These are phyloP conservation scores for Fomitopsis palustris DNA, from an alignment of 1,284 basidiomycete species.

Conservation along the genomic window DNA sequence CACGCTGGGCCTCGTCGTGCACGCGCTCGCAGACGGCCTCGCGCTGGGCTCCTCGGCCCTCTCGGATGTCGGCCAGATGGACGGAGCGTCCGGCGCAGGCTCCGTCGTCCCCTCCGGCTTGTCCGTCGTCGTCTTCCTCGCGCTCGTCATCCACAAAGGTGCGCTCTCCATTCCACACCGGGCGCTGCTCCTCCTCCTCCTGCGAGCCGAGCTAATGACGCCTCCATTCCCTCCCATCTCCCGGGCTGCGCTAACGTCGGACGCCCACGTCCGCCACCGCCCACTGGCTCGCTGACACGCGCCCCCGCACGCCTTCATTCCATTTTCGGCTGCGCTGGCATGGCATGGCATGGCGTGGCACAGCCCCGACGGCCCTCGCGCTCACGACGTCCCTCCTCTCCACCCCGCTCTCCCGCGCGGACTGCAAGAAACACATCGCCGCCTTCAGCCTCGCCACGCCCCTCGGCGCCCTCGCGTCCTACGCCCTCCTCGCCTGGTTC, in stretches of 20 bases:
- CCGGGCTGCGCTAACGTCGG: neutral
- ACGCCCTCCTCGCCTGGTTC: constrained; percentile 52
- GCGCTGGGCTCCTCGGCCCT: constrained; percentile 79
- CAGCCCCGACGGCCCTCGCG: constrained; percentile 85
- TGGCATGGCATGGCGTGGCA: neutral
- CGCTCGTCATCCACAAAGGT: constrained; percentile 90
- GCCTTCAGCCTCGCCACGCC: constrained; percentile 82
- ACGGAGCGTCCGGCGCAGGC: constrained; percentile 8
- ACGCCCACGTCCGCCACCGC: no score
- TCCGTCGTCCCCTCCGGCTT: constrained; percentile 38
- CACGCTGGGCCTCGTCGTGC: constrained; percentile 81
- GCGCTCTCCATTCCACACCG: constrained; percentile 10
- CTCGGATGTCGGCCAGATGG: constrained; percentile 22
- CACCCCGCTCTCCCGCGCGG: constrained; percentile 58
- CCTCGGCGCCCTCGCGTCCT: constrained; percentile 69
- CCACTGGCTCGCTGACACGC: neutral
- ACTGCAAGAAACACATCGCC: constrained; percentile 74
- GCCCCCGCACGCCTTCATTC: neutral
- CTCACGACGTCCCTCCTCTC: constrained; percentile 80
- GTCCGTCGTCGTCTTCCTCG: constrained; percentile 82
- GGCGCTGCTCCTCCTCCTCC: neutral
- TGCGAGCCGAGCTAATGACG: constrained; percentile 4
- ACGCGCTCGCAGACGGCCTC: constrained; percentile 87
- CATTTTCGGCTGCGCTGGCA: neutral
- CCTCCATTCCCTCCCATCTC: neutral